Evolutionary conservation across 345 rosid genomes (phyloP).

Genomic region (Raphanus sativus): DNA sequence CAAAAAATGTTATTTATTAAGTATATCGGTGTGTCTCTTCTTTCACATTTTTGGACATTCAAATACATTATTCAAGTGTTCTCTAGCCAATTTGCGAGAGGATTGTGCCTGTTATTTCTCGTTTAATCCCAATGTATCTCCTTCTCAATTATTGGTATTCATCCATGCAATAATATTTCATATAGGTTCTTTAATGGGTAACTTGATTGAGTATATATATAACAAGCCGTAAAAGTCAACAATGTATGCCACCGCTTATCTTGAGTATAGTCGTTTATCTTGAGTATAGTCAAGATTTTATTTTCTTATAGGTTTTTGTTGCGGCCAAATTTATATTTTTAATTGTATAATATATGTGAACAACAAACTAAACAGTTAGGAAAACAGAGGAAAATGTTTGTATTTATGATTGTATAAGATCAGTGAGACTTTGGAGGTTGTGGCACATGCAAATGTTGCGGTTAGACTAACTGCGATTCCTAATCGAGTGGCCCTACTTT

Average conservation of each 20-base stretch:
- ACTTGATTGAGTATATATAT: slow-evolving; percentile 15
- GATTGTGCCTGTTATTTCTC: slow-evolving; percentile 20
- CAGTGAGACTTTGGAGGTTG: slow-evolving; percentile 33
- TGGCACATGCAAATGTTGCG: slow-evolving; percentile 66
- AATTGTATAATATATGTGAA: slow-evolving; percentile 20
- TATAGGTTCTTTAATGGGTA: too few species aligned
- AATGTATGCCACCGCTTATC: slow-evolving; percentile 34
- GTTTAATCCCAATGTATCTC: neutral
- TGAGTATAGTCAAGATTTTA: neutral
- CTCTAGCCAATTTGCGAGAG: slow-evolving; percentile 21
- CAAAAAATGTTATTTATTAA: neutral
- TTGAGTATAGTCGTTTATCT: slow-evolving; percentile 7
- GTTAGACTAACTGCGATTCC: slow-evolving; percentile 44
- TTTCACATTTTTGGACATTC: slow-evolving; percentile 12
- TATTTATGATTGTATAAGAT: slow-evolving; percentile 29
- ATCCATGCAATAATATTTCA: neutral
- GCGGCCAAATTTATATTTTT: neutral
- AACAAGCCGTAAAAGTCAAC: slow-evolving; percentile 24
- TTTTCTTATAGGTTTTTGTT: neutral
- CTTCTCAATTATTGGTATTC: neutral
- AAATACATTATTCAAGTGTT: slow-evolving; percentile 11
- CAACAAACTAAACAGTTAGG: slow-evolving; percentile 5
- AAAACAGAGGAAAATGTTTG: neutral
- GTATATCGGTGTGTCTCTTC: slow-evolving; percentile 5
- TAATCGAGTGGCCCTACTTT: slow-evolving; percentile 36